Conservation (phyloP, 345 rosid species). For the Populus simonii region DNA sequence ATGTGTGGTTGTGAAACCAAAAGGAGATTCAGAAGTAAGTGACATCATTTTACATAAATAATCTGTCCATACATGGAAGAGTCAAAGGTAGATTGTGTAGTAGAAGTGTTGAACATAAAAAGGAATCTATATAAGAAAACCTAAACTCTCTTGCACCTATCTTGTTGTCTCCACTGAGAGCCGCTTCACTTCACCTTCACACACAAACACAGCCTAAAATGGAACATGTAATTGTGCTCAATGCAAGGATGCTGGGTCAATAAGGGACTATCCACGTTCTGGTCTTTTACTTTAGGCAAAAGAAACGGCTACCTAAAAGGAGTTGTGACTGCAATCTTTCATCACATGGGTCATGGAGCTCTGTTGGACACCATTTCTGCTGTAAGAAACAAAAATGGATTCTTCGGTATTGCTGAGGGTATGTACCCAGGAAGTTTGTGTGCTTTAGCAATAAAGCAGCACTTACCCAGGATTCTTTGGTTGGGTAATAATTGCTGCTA, state of each 20-base stretch:
- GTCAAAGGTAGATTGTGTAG: neutral
- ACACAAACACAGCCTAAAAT: conserved; percentile 13
- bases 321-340: conserved; percentile 55
- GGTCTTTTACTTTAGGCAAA: conserved; percentile 61
- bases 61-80: neutral
- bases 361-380: conserved; percentile 61
- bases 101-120: neutral
- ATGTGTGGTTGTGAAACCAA: conserved; percentile 59
- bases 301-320: conserved; percentile 60
- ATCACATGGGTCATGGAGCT: conserved; percentile 68
- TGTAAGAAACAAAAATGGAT: conserved; percentile 55
- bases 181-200: neutral
- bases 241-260: conserved; percentile 65
- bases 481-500: conserved; percentile 48
- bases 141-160: neutral
- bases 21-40: conserved; percentile 48
- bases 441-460: conserved; percentile 51
- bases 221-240: conserved; percentile 71
- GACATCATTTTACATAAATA: neutral
- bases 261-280: conserved; percentile 66
- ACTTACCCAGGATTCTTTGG: conserved; percentile 16
- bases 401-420: conserved; percentile 55
- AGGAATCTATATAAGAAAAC: neutral
- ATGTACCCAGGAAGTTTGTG: conserved; percentile 49
- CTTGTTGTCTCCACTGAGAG: neutral